These are phyloP conservation scores for Hyaloraphidium curvatum DNA, from an alignment of 192 early-diverging fungal species.

Conservation along the genomic window DNA sequence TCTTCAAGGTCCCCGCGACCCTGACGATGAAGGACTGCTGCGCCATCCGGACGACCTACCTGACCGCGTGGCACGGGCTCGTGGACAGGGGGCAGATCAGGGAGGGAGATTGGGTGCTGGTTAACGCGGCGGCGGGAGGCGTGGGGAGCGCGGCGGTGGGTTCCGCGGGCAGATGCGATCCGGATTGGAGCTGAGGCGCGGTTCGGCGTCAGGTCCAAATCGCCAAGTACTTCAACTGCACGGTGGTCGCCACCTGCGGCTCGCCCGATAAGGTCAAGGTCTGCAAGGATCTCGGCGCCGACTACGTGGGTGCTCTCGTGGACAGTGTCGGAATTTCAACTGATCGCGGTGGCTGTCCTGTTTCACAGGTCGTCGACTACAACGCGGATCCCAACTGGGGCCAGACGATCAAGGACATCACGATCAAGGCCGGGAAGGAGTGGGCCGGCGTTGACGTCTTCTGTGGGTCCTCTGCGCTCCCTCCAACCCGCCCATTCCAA, in stretches of 20 bases:
- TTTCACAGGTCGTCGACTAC: too few species aligned
- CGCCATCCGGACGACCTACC: background rate
- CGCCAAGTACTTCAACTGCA: background rate
- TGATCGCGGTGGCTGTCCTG: too few species aligned
- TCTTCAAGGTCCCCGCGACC: too few species aligned
- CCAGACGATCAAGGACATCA: background rate
- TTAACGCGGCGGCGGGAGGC: background rate
- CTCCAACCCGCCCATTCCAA: too few species aligned
- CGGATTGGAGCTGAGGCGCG: too few species aligned
- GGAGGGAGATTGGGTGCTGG: constrained; percentile 1
- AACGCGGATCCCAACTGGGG: background rate
- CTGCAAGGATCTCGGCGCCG: background rate
- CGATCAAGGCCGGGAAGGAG: background rate
- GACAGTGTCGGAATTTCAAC: too few species aligned
- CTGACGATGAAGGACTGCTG: background rate
- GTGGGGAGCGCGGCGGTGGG: too few species aligned
- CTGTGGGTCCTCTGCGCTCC: too few species aligned
- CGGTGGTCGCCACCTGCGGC: background rate
- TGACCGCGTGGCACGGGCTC: background rate
- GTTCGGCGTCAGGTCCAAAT: too few species aligned
- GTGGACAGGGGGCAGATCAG: background rate
- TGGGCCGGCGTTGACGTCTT: constrained; percentile 2
- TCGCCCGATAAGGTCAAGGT: background rate
- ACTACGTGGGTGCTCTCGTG: too few species aligned
- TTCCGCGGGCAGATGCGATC: too few species aligned